Conservation (phyloP, 2,329 filamentous ascomycete genomes). For the Xylariaceae sp. region DNA sequence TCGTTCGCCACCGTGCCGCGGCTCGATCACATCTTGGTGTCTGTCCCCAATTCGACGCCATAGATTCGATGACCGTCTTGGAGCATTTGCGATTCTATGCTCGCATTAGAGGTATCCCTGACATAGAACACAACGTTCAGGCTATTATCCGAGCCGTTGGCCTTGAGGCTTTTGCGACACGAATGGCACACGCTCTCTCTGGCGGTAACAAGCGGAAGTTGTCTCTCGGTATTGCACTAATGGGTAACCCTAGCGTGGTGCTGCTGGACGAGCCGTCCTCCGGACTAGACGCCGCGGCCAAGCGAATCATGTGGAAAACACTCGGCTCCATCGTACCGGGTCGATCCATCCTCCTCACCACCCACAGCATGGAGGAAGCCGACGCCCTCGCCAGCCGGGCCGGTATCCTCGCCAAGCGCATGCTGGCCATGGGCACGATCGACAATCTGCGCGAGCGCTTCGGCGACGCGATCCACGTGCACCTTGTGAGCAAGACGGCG, state of each 20-base stretch:
- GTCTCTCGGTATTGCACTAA: conserved; percentile 80
- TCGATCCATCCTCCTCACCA: conserved; percentile 80
- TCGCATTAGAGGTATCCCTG: conserved; percentile 68
- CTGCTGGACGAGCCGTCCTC: conserved; percentile 85
- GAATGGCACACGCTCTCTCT: conserved; percentile 74
- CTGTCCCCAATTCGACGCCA: conserved; percentile 81
- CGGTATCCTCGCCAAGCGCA: conserved; percentile 77
- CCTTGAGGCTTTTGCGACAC: conserved; percentile 60
- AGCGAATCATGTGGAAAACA: conserved; percentile 90
- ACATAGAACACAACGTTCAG: conserved; percentile 70
- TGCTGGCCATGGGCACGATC: conserved; percentile 78
- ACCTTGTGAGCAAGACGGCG: conserved; percentile 69
- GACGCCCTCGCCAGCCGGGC: conserved; percentile 79
- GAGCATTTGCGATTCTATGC: conserved; percentile 90
- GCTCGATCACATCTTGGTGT: conserved; percentile 80
- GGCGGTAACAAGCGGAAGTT: conserved; percentile 95
- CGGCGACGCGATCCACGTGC: conserved; percentile 74
- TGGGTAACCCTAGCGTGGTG: conserved; percentile 84
- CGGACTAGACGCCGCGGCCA: conserved; percentile 84
- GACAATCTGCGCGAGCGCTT: conserved; percentile 68
- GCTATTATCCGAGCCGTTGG: conserved; percentile 79
- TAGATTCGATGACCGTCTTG: conserved; percentile 83
- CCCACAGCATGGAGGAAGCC: conserved; percentile 93
- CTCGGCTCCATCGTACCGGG: conserved; percentile 68
- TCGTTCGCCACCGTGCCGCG: conserved; percentile 63